Evolutionary conservation across 2,329 filamentous ascomycete genomes (phyloP), one percentile per base, ranked within the genome.

Genomic region (Sclerotinia trifoliorum): DNA sequence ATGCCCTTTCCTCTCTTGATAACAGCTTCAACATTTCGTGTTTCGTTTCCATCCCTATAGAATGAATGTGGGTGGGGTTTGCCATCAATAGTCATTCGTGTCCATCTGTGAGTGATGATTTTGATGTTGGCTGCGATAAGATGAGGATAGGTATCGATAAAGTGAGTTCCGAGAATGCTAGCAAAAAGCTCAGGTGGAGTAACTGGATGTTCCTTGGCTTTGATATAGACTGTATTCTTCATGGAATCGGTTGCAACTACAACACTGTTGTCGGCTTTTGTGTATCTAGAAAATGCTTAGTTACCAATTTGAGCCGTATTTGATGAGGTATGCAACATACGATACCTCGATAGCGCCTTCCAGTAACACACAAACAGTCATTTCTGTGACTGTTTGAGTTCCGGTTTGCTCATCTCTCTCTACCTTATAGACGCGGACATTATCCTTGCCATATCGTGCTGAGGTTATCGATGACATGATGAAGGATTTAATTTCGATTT

Each of bases 351-450:
- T 97, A 69, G 93, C 91, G 74, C 95, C 95, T 83, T 98, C 93
- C 42, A 99, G 87, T 64, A 98, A 85, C 71, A 93, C 93, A 81
- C 92, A 92, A 75, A 99, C 91, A 52, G 93, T 97, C 90, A 97
- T 96, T 81, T 99, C 95, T 54, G 90, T 91, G 74, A 98, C 92
- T 10, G 89, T 91, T 80, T 99, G 94, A 29, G 88, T 83, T 68
- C 91, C 90, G 24, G 91, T 90, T 76, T 88, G 83, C 78, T 88
- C 83, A 79, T 98, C 88, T 75, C 88, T 88, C 77, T 96, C 85
- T 77, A 97, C 93, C 81, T 99, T 99, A 88, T 91, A 96, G 76
- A 99, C 88, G 77, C 95, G 94, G 85, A 99, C 90, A 83, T 99
- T 98, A 87, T 98, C 95, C 88, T 99, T 94, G 82, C 91, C 91